A percentile compares a stretch with the other conserved stretches of the same genome.
Evolutionary conservation across 164 flowering plant genomes (phyloP).

Genomic region (Nymphaea colorata): DNA sequence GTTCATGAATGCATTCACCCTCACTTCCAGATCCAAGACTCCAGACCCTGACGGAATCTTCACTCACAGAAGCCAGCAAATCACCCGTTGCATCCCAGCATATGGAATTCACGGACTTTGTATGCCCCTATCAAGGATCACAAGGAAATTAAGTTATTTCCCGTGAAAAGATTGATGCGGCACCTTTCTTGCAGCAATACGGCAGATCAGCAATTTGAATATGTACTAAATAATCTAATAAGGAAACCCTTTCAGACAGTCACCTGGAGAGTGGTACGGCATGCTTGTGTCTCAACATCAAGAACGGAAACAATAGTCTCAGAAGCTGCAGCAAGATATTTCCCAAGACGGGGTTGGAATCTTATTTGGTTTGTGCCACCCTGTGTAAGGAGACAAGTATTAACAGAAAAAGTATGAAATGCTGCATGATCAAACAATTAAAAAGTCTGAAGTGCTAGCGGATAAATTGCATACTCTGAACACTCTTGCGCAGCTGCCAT

Average conservation of each 20-base stretch:
- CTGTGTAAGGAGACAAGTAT: slow-evolving; percentile 19
- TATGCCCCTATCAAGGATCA: slow-evolving; percentile 41
- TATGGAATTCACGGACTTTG: slow-evolving; percentile 32
- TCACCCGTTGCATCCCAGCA: slow-evolving; percentile 79
- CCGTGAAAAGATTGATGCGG: too few relatives aligned
- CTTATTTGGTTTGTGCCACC: slow-evolving; percentile 55
- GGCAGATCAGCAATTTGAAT: too few relatives aligned
- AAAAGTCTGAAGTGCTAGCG: background rate
- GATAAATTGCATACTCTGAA: slow-evolving; percentile 31
- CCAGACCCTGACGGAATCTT: slow-evolving; percentile 69
- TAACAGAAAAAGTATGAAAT: too few relatives aligned
- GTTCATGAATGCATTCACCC: slow-evolving; percentile 56
- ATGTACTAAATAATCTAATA: too few relatives aligned
- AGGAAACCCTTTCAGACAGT: background rate
- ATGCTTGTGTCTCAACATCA: slow-evolving; percentile 64
- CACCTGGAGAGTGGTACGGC: slow-evolving; percentile 49
- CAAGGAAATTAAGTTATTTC: background rate
- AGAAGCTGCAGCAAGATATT: slow-evolving; percentile 59
- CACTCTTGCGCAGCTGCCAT: slow-evolving; percentile 52
- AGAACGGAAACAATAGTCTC: slow-evolving; percentile 51
- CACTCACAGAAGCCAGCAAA: slow-evolving; percentile 59
- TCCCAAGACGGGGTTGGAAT: slow-evolving; percentile 63
- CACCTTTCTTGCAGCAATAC: too few relatives aligned
- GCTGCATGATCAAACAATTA: too few relatives aligned
- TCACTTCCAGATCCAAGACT: slow-evolving; percentile 37